Evolutionary conservation across 331 rosid genomes (phyloP).

Genomic region (Spiraea crenata): DNA sequence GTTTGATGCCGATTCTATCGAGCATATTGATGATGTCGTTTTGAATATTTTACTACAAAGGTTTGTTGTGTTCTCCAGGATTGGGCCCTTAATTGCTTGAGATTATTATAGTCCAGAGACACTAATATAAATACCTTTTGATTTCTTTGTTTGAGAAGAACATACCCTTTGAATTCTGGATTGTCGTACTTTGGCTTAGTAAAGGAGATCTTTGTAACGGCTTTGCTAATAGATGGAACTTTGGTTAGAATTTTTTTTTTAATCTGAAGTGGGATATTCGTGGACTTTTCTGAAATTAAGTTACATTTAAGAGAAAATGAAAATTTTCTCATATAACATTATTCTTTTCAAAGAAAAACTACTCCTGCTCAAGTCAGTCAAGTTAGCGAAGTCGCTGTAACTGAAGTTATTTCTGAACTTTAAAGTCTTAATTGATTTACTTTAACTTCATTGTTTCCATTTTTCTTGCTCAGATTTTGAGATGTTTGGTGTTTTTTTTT

Average conservation of each 20-base stretch:
- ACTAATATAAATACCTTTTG: neutral
- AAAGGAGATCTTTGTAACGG: neutral
- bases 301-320: neutral
- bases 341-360: too few species aligned
- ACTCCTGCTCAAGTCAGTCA: too few species aligned
- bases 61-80: conserved; percentile 28
- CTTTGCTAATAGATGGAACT: neutral
- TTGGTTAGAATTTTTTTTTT: too few species aligned
- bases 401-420: neutral
- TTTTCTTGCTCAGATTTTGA: neutral
- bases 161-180: neutral
- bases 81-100: neutral
- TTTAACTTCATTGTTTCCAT: neutral
- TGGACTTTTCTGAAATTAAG: neutral
- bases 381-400: neutral
- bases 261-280: too few species aligned
- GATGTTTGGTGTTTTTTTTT: conserved; percentile 23
- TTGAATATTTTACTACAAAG: conserved; percentile 76
- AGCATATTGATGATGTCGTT: conserved; percentile 76
- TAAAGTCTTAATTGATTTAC: neutral
- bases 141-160: neutral
- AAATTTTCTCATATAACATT: too few species aligned
- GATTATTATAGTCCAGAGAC: neutral
- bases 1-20: conserved; percentile 56
- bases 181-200: neutral